Conservation (phyloP, 805 yeast species). For the Saccharomycopsis guyanensis region DNA sequence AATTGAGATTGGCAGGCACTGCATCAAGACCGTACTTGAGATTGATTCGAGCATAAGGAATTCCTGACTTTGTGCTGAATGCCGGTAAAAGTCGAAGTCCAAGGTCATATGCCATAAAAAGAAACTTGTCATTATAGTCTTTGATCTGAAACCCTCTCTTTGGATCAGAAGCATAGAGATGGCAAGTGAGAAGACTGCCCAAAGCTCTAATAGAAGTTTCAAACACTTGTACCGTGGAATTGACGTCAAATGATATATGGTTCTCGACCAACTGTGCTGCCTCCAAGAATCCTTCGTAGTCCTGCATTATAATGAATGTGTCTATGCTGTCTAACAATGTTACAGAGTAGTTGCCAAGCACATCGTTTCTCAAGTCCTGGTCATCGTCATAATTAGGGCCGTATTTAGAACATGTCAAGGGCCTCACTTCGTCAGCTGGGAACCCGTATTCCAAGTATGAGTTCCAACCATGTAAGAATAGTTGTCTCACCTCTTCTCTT, state of each 20-base stretch:
- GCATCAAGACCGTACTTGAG: conserved; percentile 43
- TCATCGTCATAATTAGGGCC: conserved; percentile 53
- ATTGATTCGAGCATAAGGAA: conserved; percentile 80
- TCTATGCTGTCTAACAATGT: conserved; percentile 78
- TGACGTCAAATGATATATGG: conserved; percentile 44
- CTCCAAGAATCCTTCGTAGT: conserved; percentile 45
- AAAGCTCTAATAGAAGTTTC: conserved; percentile 76
- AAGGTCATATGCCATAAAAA: conserved; percentile 63
- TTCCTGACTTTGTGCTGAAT: conserved; percentile 51
- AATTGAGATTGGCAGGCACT: conserved; percentile 36
- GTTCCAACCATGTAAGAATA: conserved; percentile 71
- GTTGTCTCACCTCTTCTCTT: conserved; percentile 39
- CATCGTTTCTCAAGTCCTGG: conserved; percentile 64
- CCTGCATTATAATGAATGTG: conserved; percentile 65
- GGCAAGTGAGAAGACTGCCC: conserved; percentile 78
- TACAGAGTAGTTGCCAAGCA: conserved; percentile 73
- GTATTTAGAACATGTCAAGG: conserved; percentile 61
- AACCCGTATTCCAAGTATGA: conserved; percentile 62
- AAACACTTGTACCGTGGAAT: conserved; percentile 78
- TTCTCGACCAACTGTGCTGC: conserved; percentile 35
- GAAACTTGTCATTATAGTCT: conserved; percentile 63
- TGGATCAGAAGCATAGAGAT: conserved; percentile 54
- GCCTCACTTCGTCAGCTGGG: conserved; percentile 78
- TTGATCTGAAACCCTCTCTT: conserved; percentile 33
- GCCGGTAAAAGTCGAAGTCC: conserved; percentile 68